These are phyloP conservation scores for Melanomma pulvis-pyrius DNA, from an alignment of 495 filamentous ascomycete species.

Conservation along the genomic window DNA sequence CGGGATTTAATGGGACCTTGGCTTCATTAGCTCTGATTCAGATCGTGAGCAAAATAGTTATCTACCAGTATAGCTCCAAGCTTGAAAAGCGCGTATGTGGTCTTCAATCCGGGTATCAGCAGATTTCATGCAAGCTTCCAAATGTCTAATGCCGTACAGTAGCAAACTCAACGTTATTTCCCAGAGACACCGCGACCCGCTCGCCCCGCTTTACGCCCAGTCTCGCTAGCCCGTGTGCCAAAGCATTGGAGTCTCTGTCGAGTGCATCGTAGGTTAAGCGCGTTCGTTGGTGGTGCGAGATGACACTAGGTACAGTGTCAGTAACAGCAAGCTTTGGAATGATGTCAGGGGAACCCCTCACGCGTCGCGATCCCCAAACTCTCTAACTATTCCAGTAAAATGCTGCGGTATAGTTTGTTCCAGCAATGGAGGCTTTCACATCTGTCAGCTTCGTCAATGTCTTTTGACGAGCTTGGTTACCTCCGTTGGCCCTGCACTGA, in stretches of 20 bases:
- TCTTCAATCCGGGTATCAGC: conserved; percentile 40
- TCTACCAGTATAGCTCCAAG: conserved; percentile 81
- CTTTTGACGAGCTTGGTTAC: conserved; percentile 21
- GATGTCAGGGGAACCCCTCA: conserved; percentile 48
- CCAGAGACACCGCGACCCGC: conserved; percentile 80
- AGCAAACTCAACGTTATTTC: conserved; percentile 82
- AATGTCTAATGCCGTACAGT: conserved; percentile 52
- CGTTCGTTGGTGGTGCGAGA: conserved; percentile 65
- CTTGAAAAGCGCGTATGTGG: conserved; percentile 90
- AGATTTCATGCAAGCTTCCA: not conserved
- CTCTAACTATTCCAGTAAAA: conserved; percentile 69
- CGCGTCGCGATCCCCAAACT: conserved; percentile 77
- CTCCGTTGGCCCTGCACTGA: conserved; percentile 45
- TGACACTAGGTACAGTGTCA: conserved; percentile 55
- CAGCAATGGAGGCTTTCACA: conserved; percentile 67
- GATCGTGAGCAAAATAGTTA: not conserved
- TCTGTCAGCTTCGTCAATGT: conserved; percentile 15
- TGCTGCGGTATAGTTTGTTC: conserved; percentile 79
- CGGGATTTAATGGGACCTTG: conserved; percentile 86
- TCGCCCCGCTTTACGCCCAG: conserved; percentile 83
- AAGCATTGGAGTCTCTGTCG: conserved; percentile 72
- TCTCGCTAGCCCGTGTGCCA: conserved; percentile 72
- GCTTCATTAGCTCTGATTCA: not conserved
- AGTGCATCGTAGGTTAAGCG: conserved; percentile 73
- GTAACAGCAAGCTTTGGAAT: conserved; percentile 27